Conservation (phyloP, 2,329 filamentous ascomycete species). For the Pochonia chlamydosporia region DNA sequence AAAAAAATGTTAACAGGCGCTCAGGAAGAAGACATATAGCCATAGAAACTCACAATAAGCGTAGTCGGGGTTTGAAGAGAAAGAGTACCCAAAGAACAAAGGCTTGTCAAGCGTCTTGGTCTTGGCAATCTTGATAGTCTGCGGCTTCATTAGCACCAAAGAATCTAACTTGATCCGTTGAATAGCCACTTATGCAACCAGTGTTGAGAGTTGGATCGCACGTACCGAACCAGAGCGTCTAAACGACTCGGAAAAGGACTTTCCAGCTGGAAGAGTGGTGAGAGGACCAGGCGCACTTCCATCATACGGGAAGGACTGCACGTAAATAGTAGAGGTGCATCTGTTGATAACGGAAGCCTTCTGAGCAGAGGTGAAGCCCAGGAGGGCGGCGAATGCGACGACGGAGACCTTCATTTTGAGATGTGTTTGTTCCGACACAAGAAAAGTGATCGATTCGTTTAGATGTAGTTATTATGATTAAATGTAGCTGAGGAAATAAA, state of each 20-base stretch:
- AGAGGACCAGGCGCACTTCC: constrained; percentile 24
- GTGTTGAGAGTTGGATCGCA: no score
- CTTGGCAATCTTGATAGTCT: constrained; percentile 37
- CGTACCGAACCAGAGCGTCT: constrained; percentile 29
- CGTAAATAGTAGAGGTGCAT: constrained; percentile 26
- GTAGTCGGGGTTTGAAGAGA: constrained; percentile 26
- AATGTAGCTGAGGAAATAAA: no score
- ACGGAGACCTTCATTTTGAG: constrained; percentile 24
- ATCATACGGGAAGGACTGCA: constrained; percentile 31
- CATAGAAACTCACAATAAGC: constrained; percentile 30
- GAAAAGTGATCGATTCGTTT: no score
- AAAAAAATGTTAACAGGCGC: not conserved
- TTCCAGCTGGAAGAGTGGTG: constrained; percentile 24
- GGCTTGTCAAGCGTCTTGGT: constrained; percentile 29
- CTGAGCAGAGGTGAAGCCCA: constrained; percentile 27
- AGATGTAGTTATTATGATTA: no score
- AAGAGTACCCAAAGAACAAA: constrained; percentile 38
- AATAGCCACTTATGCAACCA: no score
- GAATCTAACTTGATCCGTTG: no score
- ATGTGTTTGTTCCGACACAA: no score
- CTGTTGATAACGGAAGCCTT: constrained; percentile 30
- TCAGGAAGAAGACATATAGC: not conserved
- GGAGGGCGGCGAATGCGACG: constrained; percentile 22
- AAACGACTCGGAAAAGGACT: constrained; percentile 30
- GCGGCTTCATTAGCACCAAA: no score